Conservation (phyloP, 1,284 basidiomycete genomes). For the Sporisorium iseilematis-ciliati region DNA sequence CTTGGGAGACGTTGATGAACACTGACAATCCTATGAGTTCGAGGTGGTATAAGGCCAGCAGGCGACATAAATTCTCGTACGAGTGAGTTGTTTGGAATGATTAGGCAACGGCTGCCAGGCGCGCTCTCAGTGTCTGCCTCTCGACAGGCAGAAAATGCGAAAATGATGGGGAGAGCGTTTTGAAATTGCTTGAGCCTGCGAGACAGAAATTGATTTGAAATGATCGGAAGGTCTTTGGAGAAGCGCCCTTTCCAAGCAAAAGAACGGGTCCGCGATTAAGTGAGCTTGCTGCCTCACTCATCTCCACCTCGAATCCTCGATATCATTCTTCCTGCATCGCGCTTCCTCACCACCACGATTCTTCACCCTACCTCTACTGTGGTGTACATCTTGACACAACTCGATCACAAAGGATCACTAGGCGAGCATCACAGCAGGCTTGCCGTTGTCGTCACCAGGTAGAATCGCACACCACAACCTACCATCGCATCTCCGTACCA, state of each 20-base stretch:
- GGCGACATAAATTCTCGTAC: slow-evolving; percentile 11
- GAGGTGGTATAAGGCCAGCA: not conserved
- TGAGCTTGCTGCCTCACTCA: slow-evolving; percentile 2
- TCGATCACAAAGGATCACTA: not conserved
- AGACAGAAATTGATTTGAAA: slow-evolving; percentile 29
- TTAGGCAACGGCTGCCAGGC: slow-evolving; percentile 37
- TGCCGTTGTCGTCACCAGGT: not conserved
- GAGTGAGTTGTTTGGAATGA: slow-evolving; percentile 15
- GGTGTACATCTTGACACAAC: not conserved
- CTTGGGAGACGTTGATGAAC: no score
- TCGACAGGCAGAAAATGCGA: not conserved
- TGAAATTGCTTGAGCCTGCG: slow-evolving; percentile 1
- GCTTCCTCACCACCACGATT: slow-evolving; percentile 19
- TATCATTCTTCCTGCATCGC: not conserved
- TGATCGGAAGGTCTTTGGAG: slow-evolving; percentile 42
- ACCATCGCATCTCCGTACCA: not conserved
- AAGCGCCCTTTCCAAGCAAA: not conserved
- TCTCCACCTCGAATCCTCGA: slow-evolving; percentile 13
- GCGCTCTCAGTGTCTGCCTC: no score
- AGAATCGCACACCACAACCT: slow-evolving; percentile 5
- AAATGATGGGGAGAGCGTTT: not conserved
- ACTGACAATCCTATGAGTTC: no score
- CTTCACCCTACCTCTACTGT: slow-evolving; percentile 2
- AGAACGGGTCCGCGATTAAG: not conserved
- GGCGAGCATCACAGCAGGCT: slow-evolving; percentile 1